Conservation (phyloP, 1,284 basidiomycete species). For the Puccinia triticina region DNA sequence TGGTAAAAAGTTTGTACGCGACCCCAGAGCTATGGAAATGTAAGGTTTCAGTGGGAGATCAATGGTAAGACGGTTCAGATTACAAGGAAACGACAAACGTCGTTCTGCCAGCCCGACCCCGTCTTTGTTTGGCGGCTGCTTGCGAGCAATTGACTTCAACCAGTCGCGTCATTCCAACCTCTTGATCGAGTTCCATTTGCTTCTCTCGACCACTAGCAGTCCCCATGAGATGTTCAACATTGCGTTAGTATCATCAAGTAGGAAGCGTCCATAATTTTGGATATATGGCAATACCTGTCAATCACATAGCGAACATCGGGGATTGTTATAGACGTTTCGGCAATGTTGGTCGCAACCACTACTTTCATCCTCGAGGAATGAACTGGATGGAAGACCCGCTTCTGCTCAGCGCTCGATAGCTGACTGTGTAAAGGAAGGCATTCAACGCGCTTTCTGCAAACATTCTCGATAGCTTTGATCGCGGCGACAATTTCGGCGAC, state of each 20-base stretch:
- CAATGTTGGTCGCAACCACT: slow-evolving; percentile 86
- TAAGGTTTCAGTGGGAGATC: slow-evolving; percentile 1
- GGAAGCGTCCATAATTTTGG: background rate
- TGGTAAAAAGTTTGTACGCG: slow-evolving; percentile 44
- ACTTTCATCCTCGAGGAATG: slow-evolving; percentile 72
- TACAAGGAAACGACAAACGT: slow-evolving; percentile 67
- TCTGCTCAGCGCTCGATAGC: slow-evolving; percentile 80
- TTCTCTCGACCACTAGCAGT: slow-evolving; percentile 75
- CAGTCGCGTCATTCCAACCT: slow-evolving; percentile 74
- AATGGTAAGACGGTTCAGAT: background rate
- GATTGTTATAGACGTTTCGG: slow-evolving; percentile 91
- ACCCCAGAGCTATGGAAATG: slow-evolving; percentile 31
- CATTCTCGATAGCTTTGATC: slow-evolving; percentile 69
- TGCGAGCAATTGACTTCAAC: slow-evolving; percentile 78
- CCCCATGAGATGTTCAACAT: background rate
- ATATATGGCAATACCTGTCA: slow-evolving; percentile 70
- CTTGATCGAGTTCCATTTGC: slow-evolving; percentile 80
- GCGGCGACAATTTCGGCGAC: slow-evolving; percentile 66
- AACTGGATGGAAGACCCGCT: slow-evolving; percentile 71
- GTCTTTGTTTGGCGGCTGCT: slow-evolving; percentile 79
- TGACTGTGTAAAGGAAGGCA: slow-evolving; percentile 88
- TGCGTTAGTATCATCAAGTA: background rate
- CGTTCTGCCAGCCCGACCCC: slow-evolving; percentile 87
- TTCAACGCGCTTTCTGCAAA: slow-evolving; percentile 64
- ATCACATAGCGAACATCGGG: slow-evolving; percentile 60